Percentiles rank a stretch among this genome's conserved stretches.
phyloP scores from a whole-genome alignment of 2,329 filamentous ascomycete species.

The Cadophora sp. region DNA sequence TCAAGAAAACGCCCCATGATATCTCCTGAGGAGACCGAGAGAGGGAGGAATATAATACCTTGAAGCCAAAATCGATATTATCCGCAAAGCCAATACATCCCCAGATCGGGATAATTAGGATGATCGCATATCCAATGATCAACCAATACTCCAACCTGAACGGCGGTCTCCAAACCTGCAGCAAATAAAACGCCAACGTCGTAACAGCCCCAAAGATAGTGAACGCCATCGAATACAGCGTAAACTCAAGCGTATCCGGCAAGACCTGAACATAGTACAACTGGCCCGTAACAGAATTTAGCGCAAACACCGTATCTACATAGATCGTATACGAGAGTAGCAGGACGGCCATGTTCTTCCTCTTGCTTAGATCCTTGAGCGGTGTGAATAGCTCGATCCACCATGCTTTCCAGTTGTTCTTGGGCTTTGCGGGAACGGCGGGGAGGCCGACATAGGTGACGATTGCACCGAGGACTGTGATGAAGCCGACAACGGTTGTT shows the following conservation, averaged over 20 bases:
- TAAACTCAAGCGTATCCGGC: conserved; percentile 13
- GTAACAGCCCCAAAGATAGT: conserved; percentile 13
- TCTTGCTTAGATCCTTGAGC: not conserved
- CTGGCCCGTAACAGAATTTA: conserved; percentile 10
- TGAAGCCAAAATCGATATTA: conserved; percentile 13
- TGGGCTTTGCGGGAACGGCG: conserved; percentile 6
- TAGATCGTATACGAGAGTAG: conserved; percentile 17
- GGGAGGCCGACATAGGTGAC: conserved; percentile 12
- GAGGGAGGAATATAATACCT: not conserved
- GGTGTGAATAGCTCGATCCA: conserved; percentile 18
- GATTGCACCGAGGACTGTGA: conserved; percentile 11
- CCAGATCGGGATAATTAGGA: conserved; percentile 17
- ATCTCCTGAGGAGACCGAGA: no score
- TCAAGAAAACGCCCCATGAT: not conserved
- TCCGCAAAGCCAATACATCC: conserved; percentile 15
- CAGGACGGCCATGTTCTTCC: conserved; percentile 14
- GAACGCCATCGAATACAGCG: conserved; percentile 5
- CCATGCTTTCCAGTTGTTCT: conserved; percentile 15
- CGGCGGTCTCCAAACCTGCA: conserved; percentile 16
- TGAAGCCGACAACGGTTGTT: conserved; percentile 17
- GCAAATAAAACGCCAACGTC: conserved; percentile 4
- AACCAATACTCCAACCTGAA: conserved; percentile 15
- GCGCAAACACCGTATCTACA: conserved; percentile 14
- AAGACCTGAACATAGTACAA: conserved; percentile 6
- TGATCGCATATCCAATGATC: conserved; percentile 13